Evolutionary conservation across 1,139 yeast genomes (phyloP), one percentile per base, ranked within the genome.

Genomic region (Geotrichum siamense): DNA sequence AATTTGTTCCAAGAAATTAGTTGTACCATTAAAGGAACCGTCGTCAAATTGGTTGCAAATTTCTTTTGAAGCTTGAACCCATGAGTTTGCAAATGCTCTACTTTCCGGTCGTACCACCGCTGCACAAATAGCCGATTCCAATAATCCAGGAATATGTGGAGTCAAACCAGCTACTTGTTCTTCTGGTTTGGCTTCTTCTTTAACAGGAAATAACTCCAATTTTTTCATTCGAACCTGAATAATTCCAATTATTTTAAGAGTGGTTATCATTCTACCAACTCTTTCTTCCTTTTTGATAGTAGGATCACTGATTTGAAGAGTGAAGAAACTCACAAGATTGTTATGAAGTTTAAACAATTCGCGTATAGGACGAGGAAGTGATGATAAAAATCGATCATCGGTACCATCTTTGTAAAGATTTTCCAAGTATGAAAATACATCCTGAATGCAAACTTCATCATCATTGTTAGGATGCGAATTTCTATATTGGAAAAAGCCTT

Each of bases 101-200:
- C 91, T 78, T 56, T 84, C 94, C 0, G 96, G 95, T 1, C 89
- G 72, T 39, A 85, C 69, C 20, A 89, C 74, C 0, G 89, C 89
- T 53, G 83, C 78, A 0, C 77, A 69, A 31, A 89, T 70, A 5
- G 94, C 89, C 4, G 89, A 72, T 59, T 89, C 97, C 47, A 91
- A 71, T 58, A 89, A 82, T 2, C 95, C 82, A 1, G 97, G 96
- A 21, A 89, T 78, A 49, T 74, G 75, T 9, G 79, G 73, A 1
- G 76, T 68, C 2, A 69, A 56, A 5, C 62, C 61, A 2, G 60
- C 46, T 3, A 27, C 39, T 6, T n/a, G 21, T 23, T 50, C 47
- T 0, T 63, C 66, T 2, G 43, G 46, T 10, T 56, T 56, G n/a
- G 39, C n/a, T 10, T 41, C 51, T n/a, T 53, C 57, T 19, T 51